Conservation (phyloP, 2,329 filamentous ascomycete genomes). For the Teratosphaeria nubilosa region DNA sequence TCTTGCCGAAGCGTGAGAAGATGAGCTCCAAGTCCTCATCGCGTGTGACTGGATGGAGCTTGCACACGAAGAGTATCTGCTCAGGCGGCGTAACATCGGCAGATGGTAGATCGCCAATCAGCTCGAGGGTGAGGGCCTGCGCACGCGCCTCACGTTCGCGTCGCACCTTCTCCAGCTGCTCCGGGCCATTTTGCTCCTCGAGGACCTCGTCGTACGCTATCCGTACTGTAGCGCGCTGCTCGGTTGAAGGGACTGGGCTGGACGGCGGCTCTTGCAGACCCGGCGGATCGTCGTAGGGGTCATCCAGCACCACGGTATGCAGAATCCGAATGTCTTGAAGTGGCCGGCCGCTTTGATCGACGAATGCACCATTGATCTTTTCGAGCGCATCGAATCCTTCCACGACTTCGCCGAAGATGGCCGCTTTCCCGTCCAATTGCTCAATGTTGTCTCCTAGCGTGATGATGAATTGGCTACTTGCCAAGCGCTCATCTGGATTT, state of each 20-base stretch:
- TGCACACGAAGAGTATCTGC: conserved; percentile 96
- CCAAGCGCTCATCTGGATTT: conserved; percentile 72
- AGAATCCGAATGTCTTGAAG: conserved; percentile 91
- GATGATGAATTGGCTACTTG: conserved; percentile 87
- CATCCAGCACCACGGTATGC: conserved; percentile 84
- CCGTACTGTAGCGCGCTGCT: conserved; percentile 80
- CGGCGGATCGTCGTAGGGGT: conserved; percentile 76
- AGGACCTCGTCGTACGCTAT: conserved; percentile 84
- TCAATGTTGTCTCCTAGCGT: conserved; percentile 84
- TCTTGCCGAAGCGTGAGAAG: conserved; percentile 92
- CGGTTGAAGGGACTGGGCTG: conserved; percentile 71
- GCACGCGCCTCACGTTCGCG: conserved; percentile 85
- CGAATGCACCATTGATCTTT: conserved; percentile 83
- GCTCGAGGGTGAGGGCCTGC: conserved; percentile 88
- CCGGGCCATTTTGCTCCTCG: conserved; percentile 68
- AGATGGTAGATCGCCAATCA: conserved; percentile 95
- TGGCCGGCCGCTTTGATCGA: conserved; percentile 75
- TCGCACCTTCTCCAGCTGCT: conserved; percentile 66
- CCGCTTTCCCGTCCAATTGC: conserved; percentile 84
- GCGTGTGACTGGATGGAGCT: conserved; percentile 90
- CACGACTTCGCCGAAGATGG: conserved; percentile 88
- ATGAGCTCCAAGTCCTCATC: conserved; percentile 92
- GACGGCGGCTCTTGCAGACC: conserved; percentile 66
- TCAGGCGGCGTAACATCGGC: conserved; percentile 96
- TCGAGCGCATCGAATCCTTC: conserved; percentile 92